Evolutionary conservation across 805 yeast species (phyloP).

Genomic region (Millerozyma acaciae): DNA sequence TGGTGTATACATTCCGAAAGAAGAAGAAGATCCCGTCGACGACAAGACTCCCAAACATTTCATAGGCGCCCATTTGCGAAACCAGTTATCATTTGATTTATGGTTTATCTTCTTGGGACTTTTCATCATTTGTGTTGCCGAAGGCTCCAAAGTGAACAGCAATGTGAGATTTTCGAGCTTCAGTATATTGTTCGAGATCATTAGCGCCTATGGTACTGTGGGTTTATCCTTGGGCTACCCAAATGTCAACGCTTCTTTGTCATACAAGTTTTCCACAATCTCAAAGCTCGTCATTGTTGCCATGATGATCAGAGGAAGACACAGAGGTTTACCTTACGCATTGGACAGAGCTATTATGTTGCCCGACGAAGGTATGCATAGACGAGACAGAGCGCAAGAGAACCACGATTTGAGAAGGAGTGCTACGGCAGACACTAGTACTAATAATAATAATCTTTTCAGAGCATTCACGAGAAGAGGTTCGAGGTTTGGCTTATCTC

Average conservation of each 20-base stretch:
- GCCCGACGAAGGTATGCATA: constrained; percentile 63
- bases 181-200: constrained; percentile 76
- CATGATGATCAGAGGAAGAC: constrained; percentile 91
- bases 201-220: constrained; percentile 95
- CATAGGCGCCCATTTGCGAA: constrained; percentile 82
- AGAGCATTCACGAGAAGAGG: constrained; percentile 9
- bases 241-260: constrained; percentile 59
- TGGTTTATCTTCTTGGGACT: constrained; percentile 90
- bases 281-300: constrained; percentile 84
- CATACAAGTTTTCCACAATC: constrained; percentile 63
- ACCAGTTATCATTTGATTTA: constrained; percentile 87
- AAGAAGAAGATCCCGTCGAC: constrained; percentile 25
- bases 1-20: constrained; percentile 68
- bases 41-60: constrained; percentile 53
- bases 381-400: constrained; percentile 60
- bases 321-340: constrained; percentile 91
- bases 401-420: constrained; percentile 39
- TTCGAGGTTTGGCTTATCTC: constrained; percentile 5
- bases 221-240: constrained; percentile 90
- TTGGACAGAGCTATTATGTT: constrained; percentile 91
- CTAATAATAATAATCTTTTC: constrained; percentile 7
- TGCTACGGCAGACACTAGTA: constrained; percentile 22
- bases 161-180: constrained; percentile 60
- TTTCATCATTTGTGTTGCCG: constrained; percentile 83
- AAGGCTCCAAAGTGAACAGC: constrained; percentile 56